These are phyloP conservation scores for Sequoiadendron giganteum DNA, from an alignment of 75 land plant species.

Conservation along the genomic window DNA sequence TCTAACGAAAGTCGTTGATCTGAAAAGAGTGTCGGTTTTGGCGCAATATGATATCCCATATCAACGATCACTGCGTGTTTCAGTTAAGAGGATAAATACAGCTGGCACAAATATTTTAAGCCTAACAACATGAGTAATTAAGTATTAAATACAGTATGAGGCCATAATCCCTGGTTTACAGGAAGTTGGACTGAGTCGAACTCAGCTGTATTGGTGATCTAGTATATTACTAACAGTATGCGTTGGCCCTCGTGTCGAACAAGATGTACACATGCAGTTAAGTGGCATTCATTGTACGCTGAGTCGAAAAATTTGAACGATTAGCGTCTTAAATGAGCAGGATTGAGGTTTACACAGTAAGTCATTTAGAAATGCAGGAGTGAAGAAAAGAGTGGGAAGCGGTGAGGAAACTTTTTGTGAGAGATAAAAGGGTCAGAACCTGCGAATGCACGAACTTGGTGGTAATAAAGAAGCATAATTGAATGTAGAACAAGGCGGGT, in stretches of 20 bases:
- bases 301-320: neutral
- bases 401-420: neutral
- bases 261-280: neutral
- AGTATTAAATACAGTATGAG: neutral
- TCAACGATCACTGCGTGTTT: neutral
- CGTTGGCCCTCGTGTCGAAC: neutral
- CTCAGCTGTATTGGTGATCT: neutral
- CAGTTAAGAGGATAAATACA: neutral
- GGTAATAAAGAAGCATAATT: neutral
- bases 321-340: neutral
- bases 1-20: neutral
- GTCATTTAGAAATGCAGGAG: no score
- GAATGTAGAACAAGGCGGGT: neutral
- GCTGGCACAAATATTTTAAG: neutral
- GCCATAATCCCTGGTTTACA: neutral
- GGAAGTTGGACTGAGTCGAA: neutral
- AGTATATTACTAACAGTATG: neutral
- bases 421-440: neutral
- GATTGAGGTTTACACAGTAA: neutral
- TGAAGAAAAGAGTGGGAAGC: neutral
- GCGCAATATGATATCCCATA: neutral
- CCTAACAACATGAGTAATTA: neutral
- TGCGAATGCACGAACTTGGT: neutral
- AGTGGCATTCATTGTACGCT: neutral
- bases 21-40: neutral